Conservation (phyloP, 306 rosid species). For the Quercus wislizeni region DNA sequence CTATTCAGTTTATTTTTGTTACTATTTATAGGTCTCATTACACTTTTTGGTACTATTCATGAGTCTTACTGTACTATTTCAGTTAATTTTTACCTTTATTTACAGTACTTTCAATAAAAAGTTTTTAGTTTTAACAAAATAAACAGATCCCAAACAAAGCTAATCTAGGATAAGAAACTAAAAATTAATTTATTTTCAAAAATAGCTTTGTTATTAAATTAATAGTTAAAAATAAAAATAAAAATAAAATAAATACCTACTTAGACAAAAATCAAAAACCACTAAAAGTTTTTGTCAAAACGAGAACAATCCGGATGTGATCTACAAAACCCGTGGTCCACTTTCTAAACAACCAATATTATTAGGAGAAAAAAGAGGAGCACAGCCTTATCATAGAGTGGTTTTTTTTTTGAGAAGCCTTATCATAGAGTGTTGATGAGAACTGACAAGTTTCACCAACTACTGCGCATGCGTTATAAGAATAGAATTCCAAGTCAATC, state of each 20-base stretch:
- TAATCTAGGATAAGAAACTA: no score
- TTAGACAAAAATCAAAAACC: no score
- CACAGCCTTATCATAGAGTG: neutral
- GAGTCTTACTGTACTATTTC: rapidly evolving
- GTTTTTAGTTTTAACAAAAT: rapidly evolving
- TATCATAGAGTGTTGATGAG: neutral
- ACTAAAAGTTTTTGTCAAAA: no score
- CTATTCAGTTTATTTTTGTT: no score
- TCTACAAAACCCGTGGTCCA: neutral
- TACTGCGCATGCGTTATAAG: neutral
- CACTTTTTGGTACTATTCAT: no score
- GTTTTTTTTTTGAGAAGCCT: neutral
- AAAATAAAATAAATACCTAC: no score
- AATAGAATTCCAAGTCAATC: neutral
- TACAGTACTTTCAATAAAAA: no score
- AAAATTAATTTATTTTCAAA: no score
- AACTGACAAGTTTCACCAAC: no score
- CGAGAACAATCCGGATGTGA: neutral
- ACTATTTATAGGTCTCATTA: rapidly evolving
- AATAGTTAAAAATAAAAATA: no score
- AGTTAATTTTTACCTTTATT: rapidly evolving
- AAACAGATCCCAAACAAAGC: rapidly evolving
- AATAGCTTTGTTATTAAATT: no score
- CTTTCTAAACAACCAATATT: neutral
- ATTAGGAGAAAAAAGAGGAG: no score